Conservation (phyloP, 441 rosid species). For the Populus hybrid region DNA sequence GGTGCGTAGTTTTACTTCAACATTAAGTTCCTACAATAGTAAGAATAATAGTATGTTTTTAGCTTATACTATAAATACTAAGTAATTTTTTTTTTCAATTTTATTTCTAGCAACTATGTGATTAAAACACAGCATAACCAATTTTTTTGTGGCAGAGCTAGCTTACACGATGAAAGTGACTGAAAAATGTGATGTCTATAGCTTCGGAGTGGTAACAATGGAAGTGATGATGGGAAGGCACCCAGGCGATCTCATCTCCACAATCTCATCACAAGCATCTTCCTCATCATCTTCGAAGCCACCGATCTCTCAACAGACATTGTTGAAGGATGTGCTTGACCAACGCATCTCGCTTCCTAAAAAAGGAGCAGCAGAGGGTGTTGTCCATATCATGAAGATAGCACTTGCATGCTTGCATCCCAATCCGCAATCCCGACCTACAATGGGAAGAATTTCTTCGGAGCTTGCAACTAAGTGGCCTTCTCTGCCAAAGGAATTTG, state of each 20-base stretch:
- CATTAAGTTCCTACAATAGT: too few relatives aligned
- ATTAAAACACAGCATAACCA: too few relatives aligned
- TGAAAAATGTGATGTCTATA: too few relatives aligned
- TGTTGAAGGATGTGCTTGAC: background rate
- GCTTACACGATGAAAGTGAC: too few relatives aligned
- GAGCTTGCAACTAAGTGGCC: background rate
- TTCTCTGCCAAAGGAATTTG: background rate
- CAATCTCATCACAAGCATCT: background rate
- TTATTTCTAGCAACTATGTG: too few relatives aligned
- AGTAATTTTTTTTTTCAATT: background rate
- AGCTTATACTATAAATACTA: too few relatives aligned
- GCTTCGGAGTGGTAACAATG: too few relatives aligned
- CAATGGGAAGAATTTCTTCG: background rate
- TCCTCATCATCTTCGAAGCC: background rate
- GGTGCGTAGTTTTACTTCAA: too few relatives aligned
- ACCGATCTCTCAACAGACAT: background rate
- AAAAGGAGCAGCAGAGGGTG: background rate
- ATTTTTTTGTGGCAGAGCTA: too few relatives aligned
- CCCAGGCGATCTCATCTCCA: constrained; percentile 4
- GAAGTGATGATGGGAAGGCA: constrained; percentile 11
- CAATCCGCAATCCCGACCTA: background rate
- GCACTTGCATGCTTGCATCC: background rate
- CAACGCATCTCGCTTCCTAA: background rate
- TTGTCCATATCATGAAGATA: background rate
- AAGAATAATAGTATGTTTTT: too few relatives aligned